Base-by-base conservation (phyloP, 73 alveolate genomes). In the Symbiodinium natans region DNA sequence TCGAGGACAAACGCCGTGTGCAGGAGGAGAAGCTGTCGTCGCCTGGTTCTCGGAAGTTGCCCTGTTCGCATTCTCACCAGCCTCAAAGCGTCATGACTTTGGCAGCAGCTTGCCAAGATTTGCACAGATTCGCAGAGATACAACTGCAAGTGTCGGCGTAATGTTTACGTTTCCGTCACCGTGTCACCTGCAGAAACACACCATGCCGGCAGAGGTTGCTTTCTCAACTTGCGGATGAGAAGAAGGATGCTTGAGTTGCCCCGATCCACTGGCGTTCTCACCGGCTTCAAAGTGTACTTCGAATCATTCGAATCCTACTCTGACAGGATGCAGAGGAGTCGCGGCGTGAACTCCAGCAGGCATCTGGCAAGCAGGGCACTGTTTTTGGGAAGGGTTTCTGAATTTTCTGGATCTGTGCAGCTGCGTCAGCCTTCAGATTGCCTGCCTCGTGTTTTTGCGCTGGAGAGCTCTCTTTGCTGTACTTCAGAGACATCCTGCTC, bases 301-400 rank as follows among this genome's bases (percentile, higher is more conserved):
- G 63, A 48, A 48, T 8, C 63, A 48, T 8, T 10, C 8, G 63
- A 8, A 10, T 48, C 63, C 63, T 17, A 8, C 17, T 8, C 17
- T 48, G 23, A 27, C 34, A 88, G 95, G 95, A 89, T 36, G 87
- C 86, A 11, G 95, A 89, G 39, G 95, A 89, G 36, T 68, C 63
- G 95, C 85, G 86, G 48, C 86, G 74, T 8, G 75, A 63, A 39
- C 86, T 89, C 9, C 38, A 38, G 95, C 86, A 89, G 95, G 95
- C 86, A 11, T 36, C 39, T 27, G n/a, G 34, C 40, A n/a, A 38
- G n/a, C 27, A 23, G 40, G 5, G 33, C 17, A 56, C 75, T 21
- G 27, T 21, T 21, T 21, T 21, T 56, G 75, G 75, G 27, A 56
- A 2, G 75, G 17, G 17, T 21, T 29, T 21, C 31, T 56, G 17